Conservation (phyloP, 306 rosid genomes). For the Ammopiptanthus mongolicus region DNA sequence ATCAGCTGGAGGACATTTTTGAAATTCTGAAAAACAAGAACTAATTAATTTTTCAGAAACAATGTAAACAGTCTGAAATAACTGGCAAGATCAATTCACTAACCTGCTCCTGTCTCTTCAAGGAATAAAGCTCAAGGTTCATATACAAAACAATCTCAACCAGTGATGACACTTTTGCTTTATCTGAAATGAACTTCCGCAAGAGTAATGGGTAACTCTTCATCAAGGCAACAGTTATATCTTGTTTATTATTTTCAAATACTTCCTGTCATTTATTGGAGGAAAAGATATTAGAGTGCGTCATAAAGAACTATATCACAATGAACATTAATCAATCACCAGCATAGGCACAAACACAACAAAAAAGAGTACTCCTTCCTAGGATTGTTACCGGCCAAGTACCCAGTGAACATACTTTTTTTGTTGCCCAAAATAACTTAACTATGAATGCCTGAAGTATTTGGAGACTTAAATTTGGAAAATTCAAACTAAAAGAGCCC, state of each 20-base stretch:
- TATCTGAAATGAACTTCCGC: constrained; percentile 87
- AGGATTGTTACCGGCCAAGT: background rate
- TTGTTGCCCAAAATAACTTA: background rate
- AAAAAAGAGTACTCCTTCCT: background rate
- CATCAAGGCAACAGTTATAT: constrained; percentile 83
- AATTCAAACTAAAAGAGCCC: background rate
- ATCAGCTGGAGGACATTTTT: constrained; percentile 75
- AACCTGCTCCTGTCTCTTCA: constrained; percentile 93
- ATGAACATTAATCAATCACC: constrained; percentile 5
- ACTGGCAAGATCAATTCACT: constrained; percentile 17
- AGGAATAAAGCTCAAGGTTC: constrained; percentile 83
- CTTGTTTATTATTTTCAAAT: constrained; percentile 76
- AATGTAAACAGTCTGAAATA: constrained; percentile 11
- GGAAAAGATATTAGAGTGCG: constrained; percentile 18
- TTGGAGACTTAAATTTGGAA: background rate
- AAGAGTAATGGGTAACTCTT: constrained; percentile 74
- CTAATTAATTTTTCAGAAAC: constrained; percentile 17
- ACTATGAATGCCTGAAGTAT: background rate
- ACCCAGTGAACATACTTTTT: background rate
- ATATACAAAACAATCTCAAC: constrained; percentile 72
- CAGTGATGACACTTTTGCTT: constrained; percentile 70
- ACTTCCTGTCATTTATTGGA: constrained; percentile 54
- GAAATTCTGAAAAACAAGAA: constrained; percentile 61
- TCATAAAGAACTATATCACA: constrained; percentile 9
- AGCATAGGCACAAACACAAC: background rate